Evolutionary conservation across 805 yeast species (phyloP), one percentile per base, ranked within the genome.

Genomic region (Hanseniaspora occidentalis): DNA sequence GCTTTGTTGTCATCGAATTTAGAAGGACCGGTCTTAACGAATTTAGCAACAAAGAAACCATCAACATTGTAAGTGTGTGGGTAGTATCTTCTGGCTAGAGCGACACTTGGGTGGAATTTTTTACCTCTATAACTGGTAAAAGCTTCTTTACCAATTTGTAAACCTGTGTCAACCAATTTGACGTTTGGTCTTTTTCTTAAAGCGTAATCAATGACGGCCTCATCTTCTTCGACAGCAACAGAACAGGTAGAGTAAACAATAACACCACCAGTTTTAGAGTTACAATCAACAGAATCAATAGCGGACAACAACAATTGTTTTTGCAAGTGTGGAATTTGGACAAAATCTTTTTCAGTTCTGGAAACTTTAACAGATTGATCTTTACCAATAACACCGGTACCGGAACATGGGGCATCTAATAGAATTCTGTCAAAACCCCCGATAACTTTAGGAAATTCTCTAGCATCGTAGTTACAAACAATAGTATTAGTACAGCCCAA

Each of bases 61-160:
- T 92, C 99, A 41, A 92, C 98, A 61, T 92, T 92, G 60, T 92
- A 92, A 21, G 95, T 88, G 65, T 92, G 99, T 41, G 99, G 99
- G 60, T 92, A 92, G 64, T 89, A 92, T 62, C 99, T 77, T 69
- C 95, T 77, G 2, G 97, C 88, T 51, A 89, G 65, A 38, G 75
- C 73, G 41, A 92, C 60, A 50, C 74, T 75, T 35, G 84, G 73
- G 58, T 82, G 77, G 70, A 88, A 92, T 43, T 75, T 83, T 63
- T 88, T 89, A 38, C 98, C 99, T 60, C 97, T 73, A 67, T 71
- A 92, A 31, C 88, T 78, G 4, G 94, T 79, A 65, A 89, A 92
- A 6, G 97, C 99, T 52, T 84, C 94, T 56, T 85, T 86, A 62
- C 99, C 99, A 47, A 92, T 92, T 43, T 77, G 83, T 49, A 92